phyloP scores from a whole-genome alignment of 2,329 filamentous ascomycete genomes.

The Penicillium sclerotiorum region DNA sequence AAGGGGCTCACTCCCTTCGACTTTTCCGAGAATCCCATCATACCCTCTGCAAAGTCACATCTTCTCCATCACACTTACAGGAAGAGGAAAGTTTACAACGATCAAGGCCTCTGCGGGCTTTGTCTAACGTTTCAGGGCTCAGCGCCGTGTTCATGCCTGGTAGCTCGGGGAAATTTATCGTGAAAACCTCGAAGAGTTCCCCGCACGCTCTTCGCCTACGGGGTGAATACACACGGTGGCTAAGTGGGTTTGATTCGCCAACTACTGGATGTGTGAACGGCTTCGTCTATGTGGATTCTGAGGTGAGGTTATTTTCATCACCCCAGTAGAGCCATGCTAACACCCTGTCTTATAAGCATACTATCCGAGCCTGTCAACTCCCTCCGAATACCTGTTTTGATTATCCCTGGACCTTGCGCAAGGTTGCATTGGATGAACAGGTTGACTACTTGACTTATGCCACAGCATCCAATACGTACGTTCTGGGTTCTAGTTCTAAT shows the following conservation, averaged over 20 bases:
- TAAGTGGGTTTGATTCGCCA: constrained; percentile 71
- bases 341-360: no score
- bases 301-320: constrained; percentile 36
- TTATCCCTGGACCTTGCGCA: constrained; percentile 73
- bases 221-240: constrained; percentile 67
- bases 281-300: constrained; percentile 76
- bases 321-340: no score
- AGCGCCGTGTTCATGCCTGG: constrained; percentile 82
- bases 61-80: constrained; percentile 47
- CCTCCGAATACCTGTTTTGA: constrained; percentile 71
- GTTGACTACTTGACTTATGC: constrained; percentile 77
- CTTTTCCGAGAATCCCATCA: constrained; percentile 77
- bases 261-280: constrained; percentile 73
- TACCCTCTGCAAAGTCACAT: constrained; percentile 61
- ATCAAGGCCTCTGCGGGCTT: constrained; percentile 47
- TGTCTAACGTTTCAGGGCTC: constrained; percentile 68
- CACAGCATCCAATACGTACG: constrained; percentile 71
- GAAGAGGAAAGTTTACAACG: constrained; percentile 28
- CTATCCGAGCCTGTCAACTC: constrained; percentile 73
- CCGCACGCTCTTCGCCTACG: constrained; percentile 76
- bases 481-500: constrained; percentile 68
- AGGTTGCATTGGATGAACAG: constrained; percentile 70
- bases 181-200: constrained; percentile 76
- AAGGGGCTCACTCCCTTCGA: constrained; percentile 52
- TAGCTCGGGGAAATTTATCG: constrained; percentile 74